Base-by-base conservation (phyloP, 2,329 filamentous ascomycete species). In the Lasiodiplodia gonubiensis region DNA sequence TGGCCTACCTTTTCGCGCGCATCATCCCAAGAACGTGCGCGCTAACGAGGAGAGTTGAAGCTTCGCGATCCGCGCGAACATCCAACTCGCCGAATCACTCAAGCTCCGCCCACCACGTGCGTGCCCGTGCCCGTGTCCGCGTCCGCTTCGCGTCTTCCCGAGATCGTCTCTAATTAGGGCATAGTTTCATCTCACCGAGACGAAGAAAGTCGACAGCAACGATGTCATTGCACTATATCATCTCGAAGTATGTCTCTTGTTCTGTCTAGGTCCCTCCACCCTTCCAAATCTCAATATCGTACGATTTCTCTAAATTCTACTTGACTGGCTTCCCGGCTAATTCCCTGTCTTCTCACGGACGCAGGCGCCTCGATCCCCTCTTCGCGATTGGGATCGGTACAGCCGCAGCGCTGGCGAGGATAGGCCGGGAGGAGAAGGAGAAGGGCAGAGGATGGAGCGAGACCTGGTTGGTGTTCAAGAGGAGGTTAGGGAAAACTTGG, bases 311-410 rank as follows among this genome's bases (percentile, higher is more conserved):
- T 10, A 3, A 3, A n/a, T 21, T 46, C 42, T 46, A 8, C 14
- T 46, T 18, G n/a, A 46, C 18, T 33, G 30, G 30, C 30, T 33
- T 2, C 30, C 39, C 42, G 18, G n/a, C 18, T 46, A 18, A 16
- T 11, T 4, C 18, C 39, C 39, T 39, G 12, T 55, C 48, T 52
- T 18, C 33, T 39, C 6, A 33, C 8, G 30, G 7, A 11, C 23
- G 25, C 63, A 84, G 82, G 73, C 72, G 75, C 55, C 77, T 84
- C 64, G 83, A 85, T 67, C 83, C 83, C 46, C 67, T 84, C 65
- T 85, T 85, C 73, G 82, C 83, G 37, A 71, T 84, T 63, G 77
- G 77, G n/a, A 81, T 84, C 66, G 83, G 83, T 60, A 70, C 80
- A 63, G 75, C 78, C 0, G 83, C 83, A 8, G 82, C 82, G 16